These are phyloP conservation scores for Strigomonas galati DNA, from an alignment of 208 protist species.

Conservation along the genomic window DNA sequence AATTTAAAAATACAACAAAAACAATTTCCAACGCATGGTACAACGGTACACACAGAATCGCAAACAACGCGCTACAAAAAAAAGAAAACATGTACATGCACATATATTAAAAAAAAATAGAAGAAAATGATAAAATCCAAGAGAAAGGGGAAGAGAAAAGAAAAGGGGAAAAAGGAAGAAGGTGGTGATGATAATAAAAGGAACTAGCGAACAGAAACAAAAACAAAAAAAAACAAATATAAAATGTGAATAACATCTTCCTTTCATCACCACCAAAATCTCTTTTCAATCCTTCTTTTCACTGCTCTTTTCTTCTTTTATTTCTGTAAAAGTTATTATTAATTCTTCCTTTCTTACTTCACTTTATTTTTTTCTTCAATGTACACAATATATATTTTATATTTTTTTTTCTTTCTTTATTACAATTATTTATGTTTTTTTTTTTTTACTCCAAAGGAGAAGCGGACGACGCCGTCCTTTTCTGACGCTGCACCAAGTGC, in stretches of 20 bases:
- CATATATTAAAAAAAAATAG: constrained; percentile 5
- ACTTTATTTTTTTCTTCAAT: background rate
- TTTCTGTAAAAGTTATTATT: constrained; percentile 1
- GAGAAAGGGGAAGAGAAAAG: constrained; percentile 9
- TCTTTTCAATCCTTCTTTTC: constrained; percentile 13
- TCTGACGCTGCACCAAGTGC: constrained; percentile 49
- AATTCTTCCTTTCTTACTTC: background rate
- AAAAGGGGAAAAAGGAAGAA: constrained; percentile 3
- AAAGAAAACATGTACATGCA: no score
- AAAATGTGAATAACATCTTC: constrained; percentile 17
- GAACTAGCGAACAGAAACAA: background rate
- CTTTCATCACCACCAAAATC: background rate
- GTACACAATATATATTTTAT: no score
- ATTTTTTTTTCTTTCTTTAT: no score
- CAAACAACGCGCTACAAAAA: background rate
- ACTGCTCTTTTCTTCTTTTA: background rate
- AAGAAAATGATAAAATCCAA: constrained; percentile 11
- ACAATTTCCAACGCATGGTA: background rate
- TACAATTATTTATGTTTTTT: no score
- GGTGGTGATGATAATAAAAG: no score
- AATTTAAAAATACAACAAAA: no score
- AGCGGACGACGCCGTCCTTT: no score
- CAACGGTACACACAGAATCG: background rate
- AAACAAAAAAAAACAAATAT: constrained; percentile 14
- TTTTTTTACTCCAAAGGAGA: no score